Base-by-base conservation (phyloP, 2,329 filamentous ascomycete genomes). In the Neurospora sp. region DNA sequence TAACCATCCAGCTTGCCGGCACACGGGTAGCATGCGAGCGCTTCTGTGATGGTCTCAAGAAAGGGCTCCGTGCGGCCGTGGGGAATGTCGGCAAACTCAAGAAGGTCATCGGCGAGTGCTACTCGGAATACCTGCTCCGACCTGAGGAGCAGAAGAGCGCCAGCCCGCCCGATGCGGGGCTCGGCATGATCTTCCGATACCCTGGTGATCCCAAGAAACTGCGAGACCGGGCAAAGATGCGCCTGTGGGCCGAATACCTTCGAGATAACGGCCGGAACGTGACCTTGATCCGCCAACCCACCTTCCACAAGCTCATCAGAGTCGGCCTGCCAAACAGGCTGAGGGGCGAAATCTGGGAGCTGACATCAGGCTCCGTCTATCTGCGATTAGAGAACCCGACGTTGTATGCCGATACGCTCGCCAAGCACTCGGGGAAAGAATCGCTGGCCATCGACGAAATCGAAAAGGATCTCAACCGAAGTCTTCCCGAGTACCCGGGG, bases 391-490 rank as follows among this genome's bases (percentile, higher is more conserved):
- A 97, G 77, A 93, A 91, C 71, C 96, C 96, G 1, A 91, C 88
- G 11, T 83, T 95, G 5, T 99, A 95, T 77, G 83, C 86, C 66
- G 93, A 99, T 70, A 98, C 94, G 0, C 83, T 99, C 66, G 84
- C 87, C 68, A 95, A 96, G 77, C 94, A 91, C 75, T 88, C 91
- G 7, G 96, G 96, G 8, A 88, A 91, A 77, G 92, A 96, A 74
- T 98, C 95, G 11, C 86, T 99, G 72, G 96, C 96, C 66, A 98
- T 98, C 75, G 96, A 99, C 78, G 96, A 99, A 84, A 99, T 99
- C 74, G 96, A 99, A 78, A 99, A 99, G 80, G 96, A 99, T 78
- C 82, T 99, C 67, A 99, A 99, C 80, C 89, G 96, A 74, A 97
- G 94, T 84, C 82, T 99, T 74, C 96, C 96, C 1, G 96, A 99